A percentile compares a stretch with the other conserved stretches of the same genome.
Conservation (phyloP, 78 protist genomes). For the Tieghemostelium lacteum region DNA sequence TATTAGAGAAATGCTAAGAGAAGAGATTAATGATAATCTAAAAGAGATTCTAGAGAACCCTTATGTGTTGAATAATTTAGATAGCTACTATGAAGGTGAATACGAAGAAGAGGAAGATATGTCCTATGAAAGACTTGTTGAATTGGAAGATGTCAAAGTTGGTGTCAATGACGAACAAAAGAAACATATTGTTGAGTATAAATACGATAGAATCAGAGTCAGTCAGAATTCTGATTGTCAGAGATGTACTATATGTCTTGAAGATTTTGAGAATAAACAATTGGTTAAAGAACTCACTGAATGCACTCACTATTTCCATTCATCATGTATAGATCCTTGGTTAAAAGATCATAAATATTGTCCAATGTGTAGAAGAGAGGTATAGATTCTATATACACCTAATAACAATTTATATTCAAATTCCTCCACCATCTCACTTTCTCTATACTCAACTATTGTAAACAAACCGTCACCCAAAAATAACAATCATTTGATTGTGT, state of each 20-base stretch:
- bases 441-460: neutral
- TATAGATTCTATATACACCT: neutral
- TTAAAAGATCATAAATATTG: neutral
- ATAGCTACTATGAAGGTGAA: slow-evolving; percentile 15
- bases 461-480: neutral
- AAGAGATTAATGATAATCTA: neutral
- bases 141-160: slow-evolving; percentile 30
- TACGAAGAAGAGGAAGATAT: slow-evolving; percentile 25
- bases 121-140: slow-evolving; percentile 46
- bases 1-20: neutral
- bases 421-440: too few species aligned
- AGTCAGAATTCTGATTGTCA: neutral
- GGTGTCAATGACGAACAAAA: slow-evolving; percentile 42
- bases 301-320: slow-evolving; percentile 39
- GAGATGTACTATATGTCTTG: slow-evolving; percentile 57
- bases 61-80: neutral
- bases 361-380: slow-evolving; percentile 50
- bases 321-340: slow-evolving; percentile 47
- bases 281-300: slow-evolving; percentile 17
- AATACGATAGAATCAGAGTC: neutral
- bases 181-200: neutral
- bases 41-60: neutral
- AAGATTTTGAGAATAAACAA: slow-evolving; percentile 9
- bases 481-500: too few species aligned
- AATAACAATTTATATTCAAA: too few species aligned